Percentiles rank a stretch among this genome's conserved stretches.
phyloP scores from a whole-genome alignment of 2,329 filamentous ascomycete genomes.

The Phoma sp. region DNA sequence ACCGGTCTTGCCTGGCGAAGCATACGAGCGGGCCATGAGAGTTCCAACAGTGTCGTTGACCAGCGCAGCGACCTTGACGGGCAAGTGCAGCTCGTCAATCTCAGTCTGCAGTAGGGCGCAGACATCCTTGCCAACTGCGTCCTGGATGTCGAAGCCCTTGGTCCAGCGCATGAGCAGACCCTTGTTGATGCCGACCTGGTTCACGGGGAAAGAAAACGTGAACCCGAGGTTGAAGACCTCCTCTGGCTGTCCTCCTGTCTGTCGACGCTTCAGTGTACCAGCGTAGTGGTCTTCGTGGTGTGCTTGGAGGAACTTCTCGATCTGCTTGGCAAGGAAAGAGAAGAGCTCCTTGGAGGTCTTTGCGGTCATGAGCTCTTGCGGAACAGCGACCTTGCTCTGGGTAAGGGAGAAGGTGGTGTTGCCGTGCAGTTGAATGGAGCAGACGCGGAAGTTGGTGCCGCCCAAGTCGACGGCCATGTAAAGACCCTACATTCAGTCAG shows the following conservation, averaged over 20 bases:
- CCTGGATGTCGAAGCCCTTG: slow-evolving; percentile 97
- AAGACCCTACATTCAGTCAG: slow-evolving; percentile 68
- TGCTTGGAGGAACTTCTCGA: slow-evolving; percentile 82
- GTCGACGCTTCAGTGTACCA: slow-evolving; percentile 68
- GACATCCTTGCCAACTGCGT: slow-evolving; percentile 92
- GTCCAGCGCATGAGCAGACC: slow-evolving; percentile 96
- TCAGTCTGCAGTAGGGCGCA: slow-evolving; percentile 87
- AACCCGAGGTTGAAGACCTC: slow-evolving; percentile 94
- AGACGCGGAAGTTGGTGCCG: slow-evolving; percentile 97
- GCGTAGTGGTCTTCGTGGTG: slow-evolving; percentile 90
- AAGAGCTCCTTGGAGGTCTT: slow-evolving; percentile 88
- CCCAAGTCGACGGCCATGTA: slow-evolving; percentile 98
- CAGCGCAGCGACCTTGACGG: slow-evolving; percentile 91
- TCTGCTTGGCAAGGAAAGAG: slow-evolving; percentile 88
- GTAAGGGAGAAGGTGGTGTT: slow-evolving; percentile 94
- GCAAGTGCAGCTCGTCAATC: slow-evolving; percentile 84
- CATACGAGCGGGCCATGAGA: slow-evolving; percentile 96
- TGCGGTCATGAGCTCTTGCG: slow-evolving; percentile 86
- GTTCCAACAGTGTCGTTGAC: slow-evolving; percentile 99
- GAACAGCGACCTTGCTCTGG: slow-evolving; percentile 91
- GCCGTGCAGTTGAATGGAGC: slow-evolving; percentile 90
- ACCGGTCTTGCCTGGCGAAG: slow-evolving; percentile 82
- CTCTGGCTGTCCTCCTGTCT: slow-evolving; percentile 69
- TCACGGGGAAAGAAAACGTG: slow-evolving; percentile 96
- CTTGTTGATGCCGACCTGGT: slow-evolving; percentile 94